Evolutionary conservation across 1,284 basidiomycete species (phyloP).

Genomic region (Trichosporon sp.): DNA sequence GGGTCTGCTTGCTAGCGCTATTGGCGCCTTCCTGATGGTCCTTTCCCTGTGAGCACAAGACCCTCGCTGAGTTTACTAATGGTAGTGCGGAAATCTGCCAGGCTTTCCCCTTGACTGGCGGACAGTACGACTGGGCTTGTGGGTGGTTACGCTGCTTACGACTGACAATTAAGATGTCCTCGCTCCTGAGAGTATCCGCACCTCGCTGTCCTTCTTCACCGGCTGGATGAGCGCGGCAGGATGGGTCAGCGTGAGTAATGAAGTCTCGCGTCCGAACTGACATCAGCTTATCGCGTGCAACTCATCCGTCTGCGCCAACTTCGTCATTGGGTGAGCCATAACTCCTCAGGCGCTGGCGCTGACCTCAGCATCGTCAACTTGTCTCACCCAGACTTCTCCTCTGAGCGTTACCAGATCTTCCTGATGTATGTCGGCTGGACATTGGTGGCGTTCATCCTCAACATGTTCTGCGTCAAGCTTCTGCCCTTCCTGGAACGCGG

Average conservation of each 20-base stretch:
- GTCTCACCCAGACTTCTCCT: constrained; percentile 32
- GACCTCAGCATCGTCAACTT: constrained; percentile 34
- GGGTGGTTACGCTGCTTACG: background rate
- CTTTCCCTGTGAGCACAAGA: constrained; percentile 19
- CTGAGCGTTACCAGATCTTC: constrained; percentile 23
- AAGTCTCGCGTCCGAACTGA: background rate
- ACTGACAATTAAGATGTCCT: constrained; percentile 19
- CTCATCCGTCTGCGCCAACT: constrained; percentile 18
- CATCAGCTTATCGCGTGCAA: constrained; percentile 24
- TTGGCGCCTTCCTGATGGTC: constrained; percentile 32
- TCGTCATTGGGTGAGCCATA: constrained; percentile 26
- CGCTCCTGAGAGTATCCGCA: constrained; percentile 21
- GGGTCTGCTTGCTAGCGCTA: constrained; percentile 33
- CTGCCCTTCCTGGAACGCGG: constrained; percentile 35
- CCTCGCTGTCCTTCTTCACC: constrained; percentile 25
- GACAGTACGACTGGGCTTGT: constrained; percentile 43
- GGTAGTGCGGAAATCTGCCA: constrained; percentile 14
- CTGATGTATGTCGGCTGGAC: constrained; percentile 27
- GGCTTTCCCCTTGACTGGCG: constrained; percentile 25
- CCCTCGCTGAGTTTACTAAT: background rate
- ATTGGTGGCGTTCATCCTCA: constrained; percentile 25
- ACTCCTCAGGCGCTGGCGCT: constrained; percentile 13
- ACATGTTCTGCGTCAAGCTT: constrained; percentile 31
- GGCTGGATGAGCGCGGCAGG: constrained; percentile 16
- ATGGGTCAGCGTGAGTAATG: constrained; percentile 24